Conservation (phyloP, 1,284 basidiomycete genomes). For the Ceratobasidium sp. region DNA sequence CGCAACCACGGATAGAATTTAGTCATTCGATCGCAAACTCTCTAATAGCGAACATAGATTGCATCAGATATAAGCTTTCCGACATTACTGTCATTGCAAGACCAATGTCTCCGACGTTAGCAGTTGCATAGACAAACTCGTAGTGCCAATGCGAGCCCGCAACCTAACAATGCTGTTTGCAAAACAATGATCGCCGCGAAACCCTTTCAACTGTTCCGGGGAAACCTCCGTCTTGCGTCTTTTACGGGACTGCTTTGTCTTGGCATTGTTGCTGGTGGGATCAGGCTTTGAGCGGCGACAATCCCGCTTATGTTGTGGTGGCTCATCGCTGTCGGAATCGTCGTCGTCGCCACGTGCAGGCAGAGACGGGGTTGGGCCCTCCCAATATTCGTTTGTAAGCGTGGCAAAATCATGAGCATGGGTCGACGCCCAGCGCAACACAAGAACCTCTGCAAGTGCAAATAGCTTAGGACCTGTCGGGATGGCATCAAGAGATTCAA, state of each 20-base stretch:
- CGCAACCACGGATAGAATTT: too few species aligned
- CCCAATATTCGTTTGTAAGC: not conserved
- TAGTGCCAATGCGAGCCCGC: not conserved
- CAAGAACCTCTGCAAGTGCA: not conserved
- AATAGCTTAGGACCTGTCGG: not conserved
- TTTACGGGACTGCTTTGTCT: not conserved
- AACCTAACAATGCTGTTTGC: slow-evolving; percentile 21
- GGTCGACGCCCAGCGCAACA: not conserved
- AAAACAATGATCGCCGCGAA: not conserved
- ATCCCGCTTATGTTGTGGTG: not conserved
- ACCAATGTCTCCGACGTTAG: slow-evolving; percentile 24
- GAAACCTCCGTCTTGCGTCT: not conserved
- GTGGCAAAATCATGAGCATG: not conserved
- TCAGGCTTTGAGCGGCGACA: not conserved
- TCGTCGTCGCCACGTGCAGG: too few species aligned
- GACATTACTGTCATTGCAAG: slow-evolving; percentile 10
- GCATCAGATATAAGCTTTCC: not conserved
- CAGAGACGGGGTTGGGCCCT: slow-evolving; percentile 1
- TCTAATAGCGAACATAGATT: too few species aligned
- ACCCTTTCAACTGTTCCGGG: not conserved
- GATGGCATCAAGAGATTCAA: not conserved
- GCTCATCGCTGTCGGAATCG: not conserved
- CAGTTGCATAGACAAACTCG: not conserved
- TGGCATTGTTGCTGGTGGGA: not conserved
- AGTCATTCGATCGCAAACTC: too few species aligned